Conservation (phyloP, 129 eudicot genomes). For the Helianthus annuus region DNA sequence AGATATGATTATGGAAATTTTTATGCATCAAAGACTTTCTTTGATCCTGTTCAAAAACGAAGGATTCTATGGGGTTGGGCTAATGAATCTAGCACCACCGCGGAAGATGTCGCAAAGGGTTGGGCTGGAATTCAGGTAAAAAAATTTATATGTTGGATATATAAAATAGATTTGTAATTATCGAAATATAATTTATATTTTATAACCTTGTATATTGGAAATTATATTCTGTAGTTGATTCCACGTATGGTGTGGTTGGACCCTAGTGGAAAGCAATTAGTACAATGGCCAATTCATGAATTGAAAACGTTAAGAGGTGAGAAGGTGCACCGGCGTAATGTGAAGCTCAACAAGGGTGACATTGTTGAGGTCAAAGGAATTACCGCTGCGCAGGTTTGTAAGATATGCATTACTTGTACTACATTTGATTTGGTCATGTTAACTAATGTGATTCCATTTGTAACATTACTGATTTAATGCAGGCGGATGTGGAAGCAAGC, state of each 20-base stretch:
- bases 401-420: background rate
- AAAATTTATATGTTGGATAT: background rate
- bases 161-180: background rate
- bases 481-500: conserved; percentile 69
- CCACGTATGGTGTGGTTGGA: conserved; percentile 63
- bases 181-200: background rate
- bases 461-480: conserved; percentile 15
- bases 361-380: conserved; percentile 51
- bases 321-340: conserved; percentile 20
- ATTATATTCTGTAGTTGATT: conserved; percentile 34
- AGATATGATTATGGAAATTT: conserved; percentile 56
- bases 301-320: conserved; percentile 43
- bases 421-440: background rate
- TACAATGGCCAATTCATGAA: conserved; percentile 67
- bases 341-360: conserved; percentile 45
- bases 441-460: conserved; percentile 18
- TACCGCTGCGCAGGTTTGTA: conserved; percentile 57
- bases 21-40: conserved; percentile 60
- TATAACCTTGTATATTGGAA: background rate
- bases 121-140: conserved; percentile 62
- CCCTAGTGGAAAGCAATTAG: conserved; percentile 52
- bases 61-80: conserved; percentile 59
- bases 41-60: conserved; percentile 37
- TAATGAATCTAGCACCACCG: conserved; percentile 32
- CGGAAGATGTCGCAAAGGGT: conserved; percentile 32